phyloP scores from a whole-genome alignment of 1,284 basidiomycete species.

The Apiotrichum laibachii region DNA sequence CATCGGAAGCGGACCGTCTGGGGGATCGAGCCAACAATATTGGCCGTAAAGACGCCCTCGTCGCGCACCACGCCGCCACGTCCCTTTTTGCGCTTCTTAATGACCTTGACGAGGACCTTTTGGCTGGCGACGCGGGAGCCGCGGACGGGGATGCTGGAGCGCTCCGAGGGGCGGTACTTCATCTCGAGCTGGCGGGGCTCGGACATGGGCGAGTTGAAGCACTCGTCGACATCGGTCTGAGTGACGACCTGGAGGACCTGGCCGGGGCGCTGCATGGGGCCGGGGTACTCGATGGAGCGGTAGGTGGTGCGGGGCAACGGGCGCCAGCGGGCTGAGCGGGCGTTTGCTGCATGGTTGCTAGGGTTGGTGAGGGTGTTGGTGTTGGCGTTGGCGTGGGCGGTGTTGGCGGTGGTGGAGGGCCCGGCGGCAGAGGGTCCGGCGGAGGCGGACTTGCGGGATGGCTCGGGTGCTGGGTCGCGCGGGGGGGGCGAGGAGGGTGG shows the following conservation, averaged over 20 bases:
- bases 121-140: conserved; percentile 72
- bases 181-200: conserved; percentile 62
- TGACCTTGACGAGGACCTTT: conserved; percentile 74
- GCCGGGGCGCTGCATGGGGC: conserved; percentile 63
- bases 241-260: conserved; percentile 68
- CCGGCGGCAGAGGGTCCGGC: conserved; percentile 4
- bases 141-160: conserved; percentile 74
- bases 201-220: conserved; percentile 56
- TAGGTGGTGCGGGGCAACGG: conserved; percentile 63
- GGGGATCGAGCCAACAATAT: conserved; percentile 69
- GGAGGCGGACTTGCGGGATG: neutral
- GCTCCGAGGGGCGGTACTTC: conserved; percentile 65
- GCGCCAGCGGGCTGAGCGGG: conserved; percentile 50
- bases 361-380: too few species aligned
- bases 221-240: conserved; percentile 64
- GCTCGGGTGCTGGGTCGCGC: neutral
- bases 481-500: too few species aligned
- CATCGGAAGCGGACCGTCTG: conserved; percentile 87
- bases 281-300: conserved; percentile 85
- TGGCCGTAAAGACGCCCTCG: conserved; percentile 68
- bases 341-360: neutral
- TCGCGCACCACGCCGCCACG: conserved; percentile 28
- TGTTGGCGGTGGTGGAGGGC: neutral
- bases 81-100: conserved; percentile 55
- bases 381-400: too few species aligned